Evolutionary conservation across 208 protist genomes (phyloP).

Genomic region (Acanthamoeba royreba): DNA sequence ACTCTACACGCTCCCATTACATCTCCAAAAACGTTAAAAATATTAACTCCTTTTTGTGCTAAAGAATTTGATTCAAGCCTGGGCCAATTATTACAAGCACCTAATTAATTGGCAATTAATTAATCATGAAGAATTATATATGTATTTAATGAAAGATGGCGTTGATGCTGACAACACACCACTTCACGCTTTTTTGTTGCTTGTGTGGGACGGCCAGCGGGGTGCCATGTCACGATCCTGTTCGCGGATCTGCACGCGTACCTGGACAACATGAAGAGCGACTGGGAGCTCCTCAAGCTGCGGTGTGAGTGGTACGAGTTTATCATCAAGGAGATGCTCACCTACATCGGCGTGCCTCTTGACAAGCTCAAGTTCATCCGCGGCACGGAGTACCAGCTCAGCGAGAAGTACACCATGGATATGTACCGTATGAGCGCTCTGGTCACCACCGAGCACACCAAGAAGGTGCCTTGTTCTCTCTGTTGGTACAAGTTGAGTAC

Average conservation of each 20-base stretch:
- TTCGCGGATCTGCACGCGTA: constrained; percentile 73
- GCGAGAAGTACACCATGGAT: constrained; percentile 65
- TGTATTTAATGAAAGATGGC: background rate
- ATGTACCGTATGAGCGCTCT: constrained; percentile 54
- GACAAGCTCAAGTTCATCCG: constrained; percentile 73
- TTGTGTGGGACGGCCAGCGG: background rate
- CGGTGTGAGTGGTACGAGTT: constrained; percentile 67
- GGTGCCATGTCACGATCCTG: constrained; percentile 56
- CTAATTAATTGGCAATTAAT: background rate
- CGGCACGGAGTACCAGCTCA: constrained; percentile 67
- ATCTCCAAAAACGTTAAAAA: too few species aligned
- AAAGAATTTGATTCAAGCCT: too few species aligned
- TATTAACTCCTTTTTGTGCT: too few species aligned
- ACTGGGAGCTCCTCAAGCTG: constrained; percentile 65
- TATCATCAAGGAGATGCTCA: constrained; percentile 64
- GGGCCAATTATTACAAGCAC: background rate
- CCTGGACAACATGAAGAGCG: constrained; percentile 70
- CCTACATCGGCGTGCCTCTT: constrained; percentile 62
- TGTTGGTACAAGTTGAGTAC: background rate
- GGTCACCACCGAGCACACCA: constrained; percentile 58
- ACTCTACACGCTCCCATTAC: too few species aligned
- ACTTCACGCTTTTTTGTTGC: background rate
- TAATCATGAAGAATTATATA: background rate
- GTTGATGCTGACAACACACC: background rate
- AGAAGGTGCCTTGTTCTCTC: background rate